Base-by-base conservation (phyloP, 495 filamentous ascomycete genomes). In the Penicillium soppii region DNA sequence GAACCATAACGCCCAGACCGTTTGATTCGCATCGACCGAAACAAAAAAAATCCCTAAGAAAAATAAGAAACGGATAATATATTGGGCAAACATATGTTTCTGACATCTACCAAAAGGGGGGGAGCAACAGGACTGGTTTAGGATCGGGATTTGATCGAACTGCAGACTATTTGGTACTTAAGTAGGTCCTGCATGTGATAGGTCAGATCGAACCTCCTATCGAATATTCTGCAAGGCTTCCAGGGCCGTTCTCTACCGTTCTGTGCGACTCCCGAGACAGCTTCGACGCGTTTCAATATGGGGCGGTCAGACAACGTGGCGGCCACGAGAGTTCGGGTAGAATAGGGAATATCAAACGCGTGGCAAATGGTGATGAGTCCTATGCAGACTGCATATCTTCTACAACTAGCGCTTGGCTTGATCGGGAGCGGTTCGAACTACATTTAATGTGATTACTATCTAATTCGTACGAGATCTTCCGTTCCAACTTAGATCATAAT, bases 241-340 rank as follows among this genome's bases (percentile, higher is more conserved):
- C 40, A 62, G 42, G 25, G 44, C 50, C 40, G 29, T 56, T 57
- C 17, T 47, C 38, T 56, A 41, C 50, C 40, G 29, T 56, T 57
- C 17, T 47, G 42, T 56, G 39, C 44, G 23, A 54, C 42, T 33
- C 7, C 30, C 29, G 25, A 44, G 20, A 43, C 32, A 56, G 40
- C 35, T 12, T 32, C 21, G 38, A 12, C 16, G 23, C 22, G 16
- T 46, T 42, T 15, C n/a, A 22, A 15, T 36, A n/a, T 4, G 48
- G 42, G 58, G 45, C 50, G 52, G 44, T 52, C 50, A 62, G 59
- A n/a, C 57, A 73, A 73, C 70, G 68, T 73, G 70, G 70, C 68
- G 57, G 65, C 68, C 68, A 73, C 68, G 68, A 71, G 68, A 65
- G 45, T 36, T 59, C 52, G 59, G 58, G 57, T 13, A n/a, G 47